phyloP scores from a whole-genome alignment of 2,329 filamentous ascomycete species.

The Paraphoma chrysanthemicola region DNA sequence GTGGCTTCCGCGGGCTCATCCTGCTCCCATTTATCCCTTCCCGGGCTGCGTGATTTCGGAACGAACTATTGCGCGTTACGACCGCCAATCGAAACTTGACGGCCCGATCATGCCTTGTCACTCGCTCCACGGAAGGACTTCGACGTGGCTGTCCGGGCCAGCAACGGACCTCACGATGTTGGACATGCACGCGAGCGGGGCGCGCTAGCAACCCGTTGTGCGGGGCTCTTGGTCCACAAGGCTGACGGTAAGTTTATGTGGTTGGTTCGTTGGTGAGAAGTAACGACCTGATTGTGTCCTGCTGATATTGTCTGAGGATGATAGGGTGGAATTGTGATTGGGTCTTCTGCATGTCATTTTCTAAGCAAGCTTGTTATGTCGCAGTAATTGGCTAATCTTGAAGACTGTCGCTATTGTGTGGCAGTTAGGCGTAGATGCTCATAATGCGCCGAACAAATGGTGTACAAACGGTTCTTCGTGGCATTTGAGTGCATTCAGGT shows the following conservation, averaged over 20 bases:
- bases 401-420: too few relatives aligned
- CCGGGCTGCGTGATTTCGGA: background rate
- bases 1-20: background rate
- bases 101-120: background rate
- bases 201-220: background rate
- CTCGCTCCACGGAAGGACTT: background rate
- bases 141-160: background rate
- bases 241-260: background rate
- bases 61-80: background rate
- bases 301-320: background rate
- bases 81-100: background rate
- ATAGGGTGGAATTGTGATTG: too few relatives aligned
- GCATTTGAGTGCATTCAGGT: too few relatives aligned
- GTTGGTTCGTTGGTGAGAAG: background rate
- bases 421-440: too few relatives aligned
- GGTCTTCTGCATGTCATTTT: background rate
- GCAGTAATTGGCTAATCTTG: too few relatives aligned
- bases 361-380: too few relatives aligned
- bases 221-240: background rate
- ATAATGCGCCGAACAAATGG: too few relatives aligned
- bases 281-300: background rate
- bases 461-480: too few relatives aligned
- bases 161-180: slow-evolving; percentile 2
- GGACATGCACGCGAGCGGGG: background rate
- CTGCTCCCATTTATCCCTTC: background rate